These are phyloP conservation scores for Nakazawaea wyomingensis DNA, from an alignment of 805 yeast genomes.

Conservation along the genomic window DNA sequence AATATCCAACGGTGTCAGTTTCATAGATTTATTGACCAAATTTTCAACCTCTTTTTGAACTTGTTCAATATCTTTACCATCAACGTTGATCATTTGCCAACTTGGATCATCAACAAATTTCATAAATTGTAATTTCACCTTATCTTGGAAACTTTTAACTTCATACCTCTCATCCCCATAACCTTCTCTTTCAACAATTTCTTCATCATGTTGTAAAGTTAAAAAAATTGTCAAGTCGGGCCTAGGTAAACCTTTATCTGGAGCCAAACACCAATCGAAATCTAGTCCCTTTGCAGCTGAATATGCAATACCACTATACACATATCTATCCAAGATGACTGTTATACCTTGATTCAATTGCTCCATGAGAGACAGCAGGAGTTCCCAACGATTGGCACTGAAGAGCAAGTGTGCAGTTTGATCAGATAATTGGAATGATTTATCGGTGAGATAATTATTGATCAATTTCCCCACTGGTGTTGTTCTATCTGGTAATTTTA, in stretches of 20 bases:
- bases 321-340: conserved; percentile 79
- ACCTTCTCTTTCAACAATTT: conserved; percentile 53
- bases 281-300: conserved; percentile 79
- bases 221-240: conserved; percentile 85
- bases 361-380: conserved; percentile 39
- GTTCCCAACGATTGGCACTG: conserved; percentile 94
- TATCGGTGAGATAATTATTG: conserved; percentile 60
- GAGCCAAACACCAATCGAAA: conserved; percentile 70
- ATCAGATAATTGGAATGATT: conserved; percentile 50
- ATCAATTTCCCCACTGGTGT: conserved; percentile 80
- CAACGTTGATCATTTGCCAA: conserved; percentile 55
- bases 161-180: conserved; percentile 97
- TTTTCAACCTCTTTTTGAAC: conserved; percentile 47
- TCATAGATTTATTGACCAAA: conserved; percentile 15
- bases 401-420: conserved; percentile 83
- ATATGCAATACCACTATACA: conserved; percentile 91
- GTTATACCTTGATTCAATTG: conserved; percentile 47
- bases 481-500: conserved; percentile 85
- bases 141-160: conserved; percentile 61
- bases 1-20: not conserved
- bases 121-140: conserved; percentile 59
- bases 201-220: conserved; percentile 46
- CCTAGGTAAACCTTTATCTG: conserved; percentile 78
- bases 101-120: conserved; percentile 26
- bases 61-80: conserved; percentile 48